Conservation (phyloP, 345 rosid genomes). For the Boechera retrofracta region DNA sequence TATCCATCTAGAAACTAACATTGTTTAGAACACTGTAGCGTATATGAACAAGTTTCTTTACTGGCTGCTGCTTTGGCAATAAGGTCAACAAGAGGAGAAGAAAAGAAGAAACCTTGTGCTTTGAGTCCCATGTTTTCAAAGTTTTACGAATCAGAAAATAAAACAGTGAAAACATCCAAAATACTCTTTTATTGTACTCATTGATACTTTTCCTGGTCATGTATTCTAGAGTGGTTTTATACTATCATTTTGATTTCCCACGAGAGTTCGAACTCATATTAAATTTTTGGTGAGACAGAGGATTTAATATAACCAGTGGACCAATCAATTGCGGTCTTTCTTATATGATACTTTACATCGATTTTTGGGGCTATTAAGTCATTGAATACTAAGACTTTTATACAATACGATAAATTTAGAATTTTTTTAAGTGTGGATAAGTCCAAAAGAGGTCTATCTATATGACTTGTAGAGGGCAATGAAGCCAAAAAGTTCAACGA, state of each 20-base stretch:
- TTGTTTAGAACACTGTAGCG: conserved; percentile 25
- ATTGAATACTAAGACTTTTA: conserved; percentile 10
- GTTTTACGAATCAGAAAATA: not conserved
- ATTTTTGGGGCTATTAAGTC: conserved; percentile 14
- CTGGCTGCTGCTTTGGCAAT: conserved; percentile 32
- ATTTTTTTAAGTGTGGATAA: conserved; percentile 11
- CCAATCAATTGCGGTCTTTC: conserved; percentile 33
- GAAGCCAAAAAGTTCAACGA: conserved; percentile 40
- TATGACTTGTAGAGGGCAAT: conserved; percentile 31
- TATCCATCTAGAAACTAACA: conserved; percentile 26
- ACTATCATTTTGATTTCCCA: conserved; percentile 13
- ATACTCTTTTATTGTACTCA: conserved; percentile 16
- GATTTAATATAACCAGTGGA: conserved; percentile 18
- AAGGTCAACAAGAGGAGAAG: conserved; percentile 35
- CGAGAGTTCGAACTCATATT: not conserved
- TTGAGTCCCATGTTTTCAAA: conserved; percentile 21
- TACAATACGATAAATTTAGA: not conserved
- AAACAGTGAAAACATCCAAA: conserved; percentile 22
- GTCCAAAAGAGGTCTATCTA: conserved; percentile 37
- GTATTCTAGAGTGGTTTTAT: conserved; percentile 11
- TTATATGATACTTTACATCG: conserved; percentile 4
- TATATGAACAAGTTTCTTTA: conserved; percentile 39
- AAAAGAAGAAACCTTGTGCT: conserved; percentile 28
- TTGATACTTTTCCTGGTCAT: not conserved
- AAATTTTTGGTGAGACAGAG: conserved; percentile 4